phyloP scores from a whole-genome alignment of 2,329 filamentous ascomycete genomes.

The Juglanconis sp. region DNA sequence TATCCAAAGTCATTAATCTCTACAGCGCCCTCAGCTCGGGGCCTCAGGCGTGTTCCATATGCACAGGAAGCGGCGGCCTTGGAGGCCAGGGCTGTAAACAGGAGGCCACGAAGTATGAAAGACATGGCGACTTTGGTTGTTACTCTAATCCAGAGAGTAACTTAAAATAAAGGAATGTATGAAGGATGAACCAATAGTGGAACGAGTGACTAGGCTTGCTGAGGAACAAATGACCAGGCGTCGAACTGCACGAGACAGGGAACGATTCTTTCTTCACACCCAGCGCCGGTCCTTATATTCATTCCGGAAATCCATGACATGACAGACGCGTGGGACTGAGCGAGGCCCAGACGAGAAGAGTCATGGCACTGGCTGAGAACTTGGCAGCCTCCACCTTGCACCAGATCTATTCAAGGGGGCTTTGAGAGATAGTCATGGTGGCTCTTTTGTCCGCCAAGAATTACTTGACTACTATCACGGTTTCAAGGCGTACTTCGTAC shows the following conservation, averaged over 20 bases:
- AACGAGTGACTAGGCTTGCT: not conserved
- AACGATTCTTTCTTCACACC: not conserved
- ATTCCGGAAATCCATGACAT: not conserved
- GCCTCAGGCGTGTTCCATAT: constrained; percentile 25
- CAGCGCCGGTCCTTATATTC: not conserved
- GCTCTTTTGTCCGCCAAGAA: too few relatives aligned
- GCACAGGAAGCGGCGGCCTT: constrained; percentile 26
- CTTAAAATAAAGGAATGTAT: not conserved
- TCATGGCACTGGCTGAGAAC: not conserved
- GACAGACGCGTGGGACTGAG: not conserved
- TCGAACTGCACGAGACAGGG: not conserved
- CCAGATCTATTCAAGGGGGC: not conserved
- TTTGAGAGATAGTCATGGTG: not conserved
- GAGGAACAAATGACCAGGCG: not conserved
- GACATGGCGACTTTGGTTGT: not conserved
- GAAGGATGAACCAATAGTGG: not conserved
- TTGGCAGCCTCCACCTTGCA: not conserved
- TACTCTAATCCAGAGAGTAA: not conserved
- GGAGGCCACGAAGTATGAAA: not conserved
- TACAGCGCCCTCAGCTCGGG: constrained; percentile 28
- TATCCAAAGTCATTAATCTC: constrained; percentile 32
- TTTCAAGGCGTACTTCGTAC: too few relatives aligned
- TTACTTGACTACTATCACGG: too few relatives aligned
- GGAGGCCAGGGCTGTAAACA: constrained; percentile 14
- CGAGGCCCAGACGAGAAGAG: not conserved